Percentiles rank a stretch among this genome's conserved stretches.
Evolutionary conservation across 1,284 basidiomycete genomes (phyloP).

Genomic region (Trametes versicolor): DNA sequence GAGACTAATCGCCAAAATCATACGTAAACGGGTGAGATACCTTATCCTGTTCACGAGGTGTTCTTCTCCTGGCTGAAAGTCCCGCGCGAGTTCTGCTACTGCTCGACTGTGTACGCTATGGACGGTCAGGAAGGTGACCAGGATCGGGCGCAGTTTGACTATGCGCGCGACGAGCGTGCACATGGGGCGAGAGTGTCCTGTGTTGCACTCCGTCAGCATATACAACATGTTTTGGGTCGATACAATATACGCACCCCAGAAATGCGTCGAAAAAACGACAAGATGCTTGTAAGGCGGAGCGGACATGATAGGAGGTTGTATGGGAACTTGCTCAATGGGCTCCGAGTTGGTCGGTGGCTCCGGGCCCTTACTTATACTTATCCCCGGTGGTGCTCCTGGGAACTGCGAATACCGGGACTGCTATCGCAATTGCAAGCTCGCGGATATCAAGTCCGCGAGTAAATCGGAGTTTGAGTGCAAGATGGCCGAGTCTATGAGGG

Average conservation of each 20-base stretch:
- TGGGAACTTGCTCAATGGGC: too few species aligned
- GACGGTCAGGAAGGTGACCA: conserved; percentile 22
- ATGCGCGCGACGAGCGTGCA: conserved; percentile 20
- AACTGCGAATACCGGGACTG: too few species aligned
- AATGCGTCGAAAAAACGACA: conserved; percentile 23
- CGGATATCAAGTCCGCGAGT: too few species aligned
- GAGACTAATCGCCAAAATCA: too few species aligned
- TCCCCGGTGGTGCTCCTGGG: too few species aligned
- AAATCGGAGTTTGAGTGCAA: too few species aligned
- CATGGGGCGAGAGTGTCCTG: conserved; percentile 9
- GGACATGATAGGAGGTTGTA: not conserved
- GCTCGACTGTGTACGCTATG: not conserved
- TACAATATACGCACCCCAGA: conserved; percentile 45
- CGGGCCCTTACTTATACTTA: too few species aligned
- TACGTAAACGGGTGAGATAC: not conserved
- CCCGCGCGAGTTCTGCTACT: conserved; percentile 17
- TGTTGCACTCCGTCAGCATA: conserved; percentile 45
- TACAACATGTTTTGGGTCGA: conserved; percentile 49
- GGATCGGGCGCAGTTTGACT: conserved; percentile 8
- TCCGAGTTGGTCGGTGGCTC: too few species aligned
- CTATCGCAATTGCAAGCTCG: too few species aligned
- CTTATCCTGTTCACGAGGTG: conserved; percentile 1
- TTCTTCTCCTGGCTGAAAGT: conserved; percentile 21
- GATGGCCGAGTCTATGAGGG: too few species aligned
- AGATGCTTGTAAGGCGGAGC: not conserved